A percentile compares a stretch with the other conserved stretches of the same genome.
phyloP scores from a whole-genome alignment of 495 filamentous ascomycete species.

The Penicillium crystallinum region DNA sequence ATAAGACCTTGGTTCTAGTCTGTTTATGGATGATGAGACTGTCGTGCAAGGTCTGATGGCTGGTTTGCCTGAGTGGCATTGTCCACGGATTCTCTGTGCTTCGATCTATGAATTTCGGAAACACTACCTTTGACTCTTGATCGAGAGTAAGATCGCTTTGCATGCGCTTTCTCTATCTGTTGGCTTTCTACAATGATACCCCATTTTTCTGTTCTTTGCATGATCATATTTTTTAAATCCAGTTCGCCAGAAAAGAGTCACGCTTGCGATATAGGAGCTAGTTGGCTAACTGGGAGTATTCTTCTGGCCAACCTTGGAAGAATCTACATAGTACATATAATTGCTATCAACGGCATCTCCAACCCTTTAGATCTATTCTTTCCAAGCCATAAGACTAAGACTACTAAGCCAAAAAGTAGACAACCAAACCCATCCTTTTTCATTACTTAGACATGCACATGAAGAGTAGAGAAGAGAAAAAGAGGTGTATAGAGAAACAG shows the following conservation, averaged over 20 bases:
- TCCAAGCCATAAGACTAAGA: neutral
- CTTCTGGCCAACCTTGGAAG: no score
- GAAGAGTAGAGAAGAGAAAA: slow-evolving; percentile 22
- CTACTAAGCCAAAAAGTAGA: neutral
- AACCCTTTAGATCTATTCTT: no score
- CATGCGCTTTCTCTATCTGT: neutral
- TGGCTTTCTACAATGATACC: neutral
- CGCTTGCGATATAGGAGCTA: no score
- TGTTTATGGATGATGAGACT: neutral
- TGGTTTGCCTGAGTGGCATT: neutral
- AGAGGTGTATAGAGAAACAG: slow-evolving; percentile 18
- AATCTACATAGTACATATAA: no score
- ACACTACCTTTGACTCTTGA: neutral
- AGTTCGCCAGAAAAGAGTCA: no score
- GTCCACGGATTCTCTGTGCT: no score
- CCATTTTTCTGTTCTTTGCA: neutral
- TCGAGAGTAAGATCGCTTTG: no score
- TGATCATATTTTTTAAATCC: neutral
- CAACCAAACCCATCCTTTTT: slow-evolving; percentile 17
- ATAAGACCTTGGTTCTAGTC: neutral
- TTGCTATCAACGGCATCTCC: no score
- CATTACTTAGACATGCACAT: slow-evolving; percentile 32
- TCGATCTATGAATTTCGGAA: neutral
- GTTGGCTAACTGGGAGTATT: no score
- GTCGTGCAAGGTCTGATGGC: neutral